Evolutionary conservation across 495 filamentous ascomycete species (phyloP).

Genomic region (Platismatia glauca): DNA sequence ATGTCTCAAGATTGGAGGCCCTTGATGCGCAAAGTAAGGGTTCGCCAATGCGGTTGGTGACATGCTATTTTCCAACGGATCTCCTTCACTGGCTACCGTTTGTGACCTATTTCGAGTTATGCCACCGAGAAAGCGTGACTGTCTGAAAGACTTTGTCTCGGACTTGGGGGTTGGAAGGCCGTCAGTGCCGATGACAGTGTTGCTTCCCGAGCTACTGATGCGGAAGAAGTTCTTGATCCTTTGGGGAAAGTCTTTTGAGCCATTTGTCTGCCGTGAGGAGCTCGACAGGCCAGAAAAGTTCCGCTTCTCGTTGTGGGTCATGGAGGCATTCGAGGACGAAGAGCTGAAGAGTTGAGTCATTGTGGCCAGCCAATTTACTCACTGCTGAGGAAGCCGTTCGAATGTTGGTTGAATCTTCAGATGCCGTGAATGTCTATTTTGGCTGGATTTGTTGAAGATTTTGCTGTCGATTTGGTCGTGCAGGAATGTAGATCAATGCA

Average conservation of each 20-base stretch:
- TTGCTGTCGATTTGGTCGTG: conserved; percentile 4
- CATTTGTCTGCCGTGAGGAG: conserved; percentile 30
- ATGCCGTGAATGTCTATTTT: too few species aligned
- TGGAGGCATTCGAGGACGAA: conserved; percentile 11
- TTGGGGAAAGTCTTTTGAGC: conserved; percentile 63
- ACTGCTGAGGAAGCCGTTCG: neutral
- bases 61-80: conserved; percentile 75
- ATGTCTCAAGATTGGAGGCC: conserved; percentile 83
- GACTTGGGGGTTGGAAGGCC: conserved; percentile 38
- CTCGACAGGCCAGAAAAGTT: conserved; percentile 23
- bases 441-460: neutral
- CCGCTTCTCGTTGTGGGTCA: conserved; percentile 35
- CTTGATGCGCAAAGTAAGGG: conserved; percentile 95
- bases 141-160: conserved; percentile 63
- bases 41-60: conserved; percentile 93
- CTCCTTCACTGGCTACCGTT: conserved; percentile 89
- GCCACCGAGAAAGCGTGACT: conserved; percentile 73
- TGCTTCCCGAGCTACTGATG: conserved; percentile 63
- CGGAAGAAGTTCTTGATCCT: conserved; percentile 97
- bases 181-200: conserved; percentile 35
- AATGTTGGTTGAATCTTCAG: neutral
- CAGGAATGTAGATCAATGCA: conserved; percentile 20
- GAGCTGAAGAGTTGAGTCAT: conserved; percentile 22
- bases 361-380: neutral
- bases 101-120: conserved; percentile 72